phyloP scores from a whole-genome alignment of 768 basidiomycete genomes.

The Russula olivacea region DNA sequence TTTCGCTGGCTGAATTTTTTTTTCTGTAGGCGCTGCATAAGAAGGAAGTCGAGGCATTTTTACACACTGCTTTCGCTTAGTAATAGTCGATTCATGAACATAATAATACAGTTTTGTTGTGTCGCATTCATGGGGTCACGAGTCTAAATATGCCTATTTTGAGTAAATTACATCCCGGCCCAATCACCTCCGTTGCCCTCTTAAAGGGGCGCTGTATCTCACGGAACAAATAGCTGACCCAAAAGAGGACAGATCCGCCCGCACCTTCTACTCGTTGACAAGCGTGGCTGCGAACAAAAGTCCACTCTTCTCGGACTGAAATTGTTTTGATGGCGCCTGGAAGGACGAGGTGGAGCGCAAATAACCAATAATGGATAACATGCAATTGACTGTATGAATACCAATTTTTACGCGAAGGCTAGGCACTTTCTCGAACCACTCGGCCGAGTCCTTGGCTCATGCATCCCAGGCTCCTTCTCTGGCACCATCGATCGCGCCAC shows the following conservation, averaged over 20 bases:
- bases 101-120: constrained; percentile 9
- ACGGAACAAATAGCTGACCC: background rate
- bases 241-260: background rate
- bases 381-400: background rate
- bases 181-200: background rate
- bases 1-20: background rate
- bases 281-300: background rate
- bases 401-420: constrained; percentile 16
- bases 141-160: constrained; percentile 3
- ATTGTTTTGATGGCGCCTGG: no score
- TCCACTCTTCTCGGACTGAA: background rate
- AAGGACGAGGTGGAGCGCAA: background rate
- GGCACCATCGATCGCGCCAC: constrained; percentile 23
- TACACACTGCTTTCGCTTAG: constrained; percentile 50
- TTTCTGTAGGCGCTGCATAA: constrained; percentile 64
- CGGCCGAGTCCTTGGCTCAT: constrained; percentile 4
- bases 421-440: constrained; percentile 15
- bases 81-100: background rate
- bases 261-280: no score
- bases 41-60: constrained; percentile 80
- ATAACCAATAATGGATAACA: background rate
- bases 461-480: constrained; percentile 15
- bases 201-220: background rate
- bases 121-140: background rate
- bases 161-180: constrained; percentile 5